Percentiles rank a stretch among this genome's conserved stretches.
These are phyloP conservation scores for Caloboletus inedulis DNA, from an alignment of 1,284 basidiomycete species.

Conservation along the genomic window DNA sequence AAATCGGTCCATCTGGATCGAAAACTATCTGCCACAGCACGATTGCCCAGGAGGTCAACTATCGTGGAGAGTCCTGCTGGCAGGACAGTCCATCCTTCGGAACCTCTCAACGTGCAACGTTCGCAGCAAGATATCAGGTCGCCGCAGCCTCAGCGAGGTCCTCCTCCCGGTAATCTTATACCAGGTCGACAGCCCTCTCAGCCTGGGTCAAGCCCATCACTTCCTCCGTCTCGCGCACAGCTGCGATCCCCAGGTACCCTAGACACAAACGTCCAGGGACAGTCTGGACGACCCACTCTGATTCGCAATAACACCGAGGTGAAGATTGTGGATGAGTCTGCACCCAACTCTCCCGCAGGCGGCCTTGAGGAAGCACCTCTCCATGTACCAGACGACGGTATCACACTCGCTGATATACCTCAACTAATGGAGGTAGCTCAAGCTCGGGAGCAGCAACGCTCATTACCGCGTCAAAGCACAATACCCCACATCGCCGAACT, in stretches of 20 bases:
- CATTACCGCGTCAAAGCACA: slow-evolving; percentile 69
- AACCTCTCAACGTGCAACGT: slow-evolving; percentile 42
- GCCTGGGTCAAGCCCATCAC: slow-evolving; percentile 33
- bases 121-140: slow-evolving; percentile 33
- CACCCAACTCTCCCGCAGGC: slow-evolving; percentile 63
- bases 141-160: slow-evolving; percentile 36
- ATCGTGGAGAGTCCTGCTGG: slow-evolving; percentile 96
- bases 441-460: slow-evolving; percentile 80
- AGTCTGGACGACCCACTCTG: slow-evolving; percentile 65
- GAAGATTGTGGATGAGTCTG: slow-evolving; percentile 84
- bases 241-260: slow-evolving; percentile 39
- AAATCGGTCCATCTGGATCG: slow-evolving; percentile 92
- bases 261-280: slow-evolving; percentile 40
- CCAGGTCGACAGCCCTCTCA: slow-evolving; percentile 35
- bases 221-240: slow-evolving; percentile 37
- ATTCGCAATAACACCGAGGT: slow-evolving; percentile 84
- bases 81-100: slow-evolving; percentile 71
- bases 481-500: slow-evolving; percentile 85
- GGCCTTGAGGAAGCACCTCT: slow-evolving; percentile 40
- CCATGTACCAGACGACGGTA: slow-evolving; percentile 64
- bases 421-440: slow-evolving; percentile 91
- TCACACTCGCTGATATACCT: slow-evolving; percentile 96
- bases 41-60: slow-evolving; percentile 90
- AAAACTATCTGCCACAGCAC: slow-evolving; percentile 90
- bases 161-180: slow-evolving; percentile 31